Evolutionary conservation across 2,329 filamentous ascomycete genomes (phyloP), one percentile per base, ranked within the genome.

Genomic region (Hypoxylon sp.): DNA sequence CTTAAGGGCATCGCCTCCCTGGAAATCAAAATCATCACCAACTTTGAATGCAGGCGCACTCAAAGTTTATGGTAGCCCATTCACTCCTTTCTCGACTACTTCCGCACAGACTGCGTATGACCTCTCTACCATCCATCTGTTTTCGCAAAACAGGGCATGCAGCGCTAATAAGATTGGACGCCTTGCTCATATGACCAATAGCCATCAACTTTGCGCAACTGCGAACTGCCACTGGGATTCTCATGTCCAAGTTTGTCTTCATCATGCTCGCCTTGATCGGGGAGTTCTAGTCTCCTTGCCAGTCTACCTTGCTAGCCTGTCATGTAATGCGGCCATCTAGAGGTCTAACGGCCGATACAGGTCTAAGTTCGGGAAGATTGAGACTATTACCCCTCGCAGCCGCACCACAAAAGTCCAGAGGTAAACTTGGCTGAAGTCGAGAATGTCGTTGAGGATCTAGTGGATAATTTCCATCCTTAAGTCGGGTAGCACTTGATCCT

Each of bases 1-100:
- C 23, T 45, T 14, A 53, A 53, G 34, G 34, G 13, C 34, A 53
- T 41, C 38, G 23, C 19, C 19, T 49, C 25, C 25, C 46, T 28
- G 17, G 17, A 30, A 28, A 49, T 49, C 25, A 5, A 30, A 32
- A 9, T 1, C 14, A 32, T 17, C 46, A 3, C 14, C 6, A 32
- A 5, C 13, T 49, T 10, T 43, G 38, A 43, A 11, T 17, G 9
- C 17, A 10, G 38, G 3, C 38, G 38, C 38, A 43, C 38, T 21
- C 38, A 17, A 43, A 43, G 3, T 11, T 43, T 10, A 43, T n/a
- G 38, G 5, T 11, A 43, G 38, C 38, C 17, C 17, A 21, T 21
- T 11, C 17, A 1, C 17, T 43, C 17, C 19, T 9, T 41, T 9
- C 14, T n/a, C 36, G n/a, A 41, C 36, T 41, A 7, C 36, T 41